Evolutionary conservation across 257 asterid species (phyloP).

Genomic region (Salvia miltiorrhiza): DNA sequence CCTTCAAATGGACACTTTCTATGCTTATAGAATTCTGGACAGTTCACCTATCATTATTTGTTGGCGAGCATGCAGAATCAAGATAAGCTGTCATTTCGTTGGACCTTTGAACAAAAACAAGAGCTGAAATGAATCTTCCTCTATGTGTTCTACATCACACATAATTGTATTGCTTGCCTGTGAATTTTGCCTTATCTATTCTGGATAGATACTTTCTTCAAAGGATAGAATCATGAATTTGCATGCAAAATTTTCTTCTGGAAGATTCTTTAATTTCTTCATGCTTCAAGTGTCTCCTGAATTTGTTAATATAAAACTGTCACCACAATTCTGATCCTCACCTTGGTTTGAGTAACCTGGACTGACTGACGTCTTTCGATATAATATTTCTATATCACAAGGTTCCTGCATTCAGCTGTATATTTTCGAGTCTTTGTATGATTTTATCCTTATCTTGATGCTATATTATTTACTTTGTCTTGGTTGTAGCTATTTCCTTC

Average conservation of each 20-base stretch:
- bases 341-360: conserved; percentile 17
- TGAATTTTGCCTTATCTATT: neutral
- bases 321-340: neutral
- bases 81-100: conserved; percentile 14
- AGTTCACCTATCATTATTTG: conserved; percentile 1
- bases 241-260: neutral
- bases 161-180: neutral
- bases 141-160: neutral
- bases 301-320: neutral
- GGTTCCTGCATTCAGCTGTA: conserved; percentile 14
- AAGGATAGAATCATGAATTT: neutral
- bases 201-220: neutral
- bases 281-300: conserved; percentile 6
- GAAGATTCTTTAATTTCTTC: neutral
- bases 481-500: conserved; percentile 1
- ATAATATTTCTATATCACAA: neutral
- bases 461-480: neutral
- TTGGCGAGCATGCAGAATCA: conserved; percentile 16
- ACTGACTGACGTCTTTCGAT: neutral
- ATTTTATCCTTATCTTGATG: conserved; percentile 10
- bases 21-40: conserved; percentile 5
- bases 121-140: conserved; percentile 5
- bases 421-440: neutral
- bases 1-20: neutral
- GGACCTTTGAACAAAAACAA: conserved; percentile 11